Percentiles rank a stretch among this genome's conserved stretches.
phyloP scores from a whole-genome alignment of 345 rosid genomes.

The Eucalyptus guilfoylei region DNA sequence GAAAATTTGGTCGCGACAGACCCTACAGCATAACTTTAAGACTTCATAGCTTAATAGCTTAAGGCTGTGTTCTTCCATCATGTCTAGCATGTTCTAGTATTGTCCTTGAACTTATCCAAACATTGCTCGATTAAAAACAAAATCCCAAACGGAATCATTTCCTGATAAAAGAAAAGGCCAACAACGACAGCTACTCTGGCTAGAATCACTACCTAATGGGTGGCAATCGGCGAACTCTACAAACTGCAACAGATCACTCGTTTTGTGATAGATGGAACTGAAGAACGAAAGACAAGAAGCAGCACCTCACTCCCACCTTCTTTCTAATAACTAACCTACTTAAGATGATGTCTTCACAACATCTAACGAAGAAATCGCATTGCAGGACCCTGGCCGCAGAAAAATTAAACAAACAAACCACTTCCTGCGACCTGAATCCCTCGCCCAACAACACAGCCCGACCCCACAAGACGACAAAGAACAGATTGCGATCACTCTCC shows the following conservation, averaged over 20 bases:
- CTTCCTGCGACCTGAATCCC: not conserved
- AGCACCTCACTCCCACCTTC: not conserved
- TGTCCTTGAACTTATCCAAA: rapidly evolving
- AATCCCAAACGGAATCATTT: too few species aligned
- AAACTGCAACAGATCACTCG: not conserved
- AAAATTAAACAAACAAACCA: not conserved
- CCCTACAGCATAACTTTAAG: too few species aligned
- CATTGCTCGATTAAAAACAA: rapidly evolving
- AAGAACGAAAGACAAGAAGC: not conserved
- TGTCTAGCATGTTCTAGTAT: rapidly evolving
- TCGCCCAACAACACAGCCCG: not conserved
- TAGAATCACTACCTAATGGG: not conserved
- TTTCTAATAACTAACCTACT: not conserved
- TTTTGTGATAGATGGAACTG: not conserved
- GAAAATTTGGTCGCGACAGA: not conserved
- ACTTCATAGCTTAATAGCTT: rapidly evolving
- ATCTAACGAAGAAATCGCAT: too few species aligned
- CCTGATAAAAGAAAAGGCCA: too few species aligned
- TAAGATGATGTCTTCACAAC: not conserved
- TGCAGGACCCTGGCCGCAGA: not conserved
- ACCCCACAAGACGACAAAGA: not conserved
- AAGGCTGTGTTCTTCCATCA: too few species aligned
- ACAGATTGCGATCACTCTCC: not conserved
- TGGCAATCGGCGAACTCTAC: not conserved
- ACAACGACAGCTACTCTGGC: too few species aligned